Evolutionary conservation across 2,329 filamentous ascomycete species (phyloP).

Genomic region (Stromatinia cepivora): DNA sequence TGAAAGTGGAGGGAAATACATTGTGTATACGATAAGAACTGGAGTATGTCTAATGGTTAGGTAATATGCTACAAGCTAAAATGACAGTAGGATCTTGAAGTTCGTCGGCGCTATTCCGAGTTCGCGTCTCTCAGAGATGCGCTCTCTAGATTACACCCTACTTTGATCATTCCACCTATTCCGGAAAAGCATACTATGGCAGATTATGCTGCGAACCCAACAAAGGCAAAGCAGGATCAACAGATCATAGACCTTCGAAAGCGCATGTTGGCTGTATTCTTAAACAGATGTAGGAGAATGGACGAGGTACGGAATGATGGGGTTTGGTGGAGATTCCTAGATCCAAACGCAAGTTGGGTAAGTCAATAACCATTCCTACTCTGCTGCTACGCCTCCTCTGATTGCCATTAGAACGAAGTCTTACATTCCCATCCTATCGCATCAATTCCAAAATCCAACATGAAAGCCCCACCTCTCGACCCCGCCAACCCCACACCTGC

Average conservation of each 20-base stretch:
- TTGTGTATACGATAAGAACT: constrained; percentile 95
- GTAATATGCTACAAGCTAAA: constrained; percentile 29
- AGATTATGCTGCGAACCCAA: constrained; percentile 96
- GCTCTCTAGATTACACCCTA: constrained; percentile 88
- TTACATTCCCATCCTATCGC: constrained; percentile 86
- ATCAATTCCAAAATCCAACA: constrained; percentile 88
- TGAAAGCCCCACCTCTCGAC: constrained; percentile 94
- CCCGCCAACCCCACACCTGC: constrained; percentile 87
- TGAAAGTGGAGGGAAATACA: constrained; percentile 89
- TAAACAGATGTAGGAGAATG: constrained; percentile 93
- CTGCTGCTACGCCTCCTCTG: constrained; percentile 24
- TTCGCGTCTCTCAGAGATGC: constrained; percentile 90
- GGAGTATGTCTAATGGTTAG: constrained; percentile 58
- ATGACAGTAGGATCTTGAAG: constrained; percentile 76
- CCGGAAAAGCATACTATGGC: constrained; percentile 99
- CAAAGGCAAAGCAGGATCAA: constrained; percentile 95
- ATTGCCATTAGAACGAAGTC: constrained; percentile 78
- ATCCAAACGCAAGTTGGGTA: constrained; percentile 99
- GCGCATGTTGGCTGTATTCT: constrained; percentile 92
- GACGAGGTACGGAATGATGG: constrained; percentile 88
- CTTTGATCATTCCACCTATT: constrained; percentile 92
- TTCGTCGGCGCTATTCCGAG: constrained; percentile 92
- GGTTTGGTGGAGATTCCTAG: constrained; percentile 96
- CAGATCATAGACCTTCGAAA: constrained; percentile 96
- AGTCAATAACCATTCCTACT: constrained; percentile 31